Conservation (phyloP, 2,329 filamentous ascomycete genomes). For the Aspergillus phoenicis region DNA sequence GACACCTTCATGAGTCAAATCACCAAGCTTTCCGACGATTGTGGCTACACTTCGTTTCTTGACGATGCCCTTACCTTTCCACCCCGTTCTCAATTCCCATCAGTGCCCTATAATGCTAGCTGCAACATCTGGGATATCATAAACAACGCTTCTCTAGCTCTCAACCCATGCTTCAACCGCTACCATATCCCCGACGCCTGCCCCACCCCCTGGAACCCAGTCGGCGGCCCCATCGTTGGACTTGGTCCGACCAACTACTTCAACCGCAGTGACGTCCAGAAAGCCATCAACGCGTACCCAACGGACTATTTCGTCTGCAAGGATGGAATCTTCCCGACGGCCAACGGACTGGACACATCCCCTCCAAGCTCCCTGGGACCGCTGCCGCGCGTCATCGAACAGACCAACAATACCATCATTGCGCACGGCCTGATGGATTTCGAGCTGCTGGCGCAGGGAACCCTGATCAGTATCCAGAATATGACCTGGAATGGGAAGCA, state of each 20-base stretch:
- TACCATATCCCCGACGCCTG: constrained; percentile 74
- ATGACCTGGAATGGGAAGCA: constrained; percentile 76
- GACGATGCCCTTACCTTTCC: constrained; percentile 63
- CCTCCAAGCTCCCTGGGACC: constrained; percentile 34
- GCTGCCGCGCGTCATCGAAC: constrained; percentile 72
- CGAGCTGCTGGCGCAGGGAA: constrained; percentile 69
- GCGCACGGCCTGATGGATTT: constrained; percentile 72
- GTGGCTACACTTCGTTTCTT: constrained; percentile 48
- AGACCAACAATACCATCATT: constrained; percentile 71
- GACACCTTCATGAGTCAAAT: constrained; percentile 42
- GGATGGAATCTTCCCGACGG: constrained; percentile 42
- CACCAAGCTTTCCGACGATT: constrained; percentile 43
- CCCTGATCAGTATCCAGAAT: constrained; percentile 73
- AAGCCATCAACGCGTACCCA: constrained; percentile 62
- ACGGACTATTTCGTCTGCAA: constrained; percentile 47
- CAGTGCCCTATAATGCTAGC: constrained; percentile 48
- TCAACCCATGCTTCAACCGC: constrained; percentile 78
- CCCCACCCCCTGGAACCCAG: constrained; percentile 66
- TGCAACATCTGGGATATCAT: constrained; percentile 64
- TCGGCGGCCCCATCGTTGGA: constrained; percentile 71
- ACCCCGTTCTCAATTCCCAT: constrained; percentile 62
- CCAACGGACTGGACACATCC: constrained; percentile 51
- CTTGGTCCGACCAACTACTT: constrained; percentile 66
- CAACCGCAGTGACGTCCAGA: constrained; percentile 69
- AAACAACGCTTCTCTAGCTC: constrained; percentile 52